phyloP scores from a whole-genome alignment of 768 basidiomycete species.

The Rickenella mellea region DNA sequence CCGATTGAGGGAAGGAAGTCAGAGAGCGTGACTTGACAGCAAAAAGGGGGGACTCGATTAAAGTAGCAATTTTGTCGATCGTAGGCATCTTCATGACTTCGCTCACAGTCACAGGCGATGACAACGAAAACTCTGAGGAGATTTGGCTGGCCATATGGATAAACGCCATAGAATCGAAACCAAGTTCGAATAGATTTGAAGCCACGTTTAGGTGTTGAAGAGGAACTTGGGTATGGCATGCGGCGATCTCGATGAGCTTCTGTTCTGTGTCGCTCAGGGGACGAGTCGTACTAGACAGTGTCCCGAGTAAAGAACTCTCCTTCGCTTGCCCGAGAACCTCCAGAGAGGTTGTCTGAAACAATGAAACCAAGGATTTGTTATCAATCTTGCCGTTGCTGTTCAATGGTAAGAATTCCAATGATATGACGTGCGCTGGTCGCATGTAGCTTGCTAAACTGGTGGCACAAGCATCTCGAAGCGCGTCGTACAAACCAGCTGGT shows the following conservation, averaged over 20 bases:
- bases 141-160: slow-evolving; percentile 15
- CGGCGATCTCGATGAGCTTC: slow-evolving; percentile 25
- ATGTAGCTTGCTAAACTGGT: slow-evolving; percentile 38
- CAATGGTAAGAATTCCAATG: slow-evolving; percentile 38
- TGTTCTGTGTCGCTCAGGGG: slow-evolving; percentile 21
- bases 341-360: slow-evolving; percentile 17
- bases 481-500: slow-evolving; percentile 20
- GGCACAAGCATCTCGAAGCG: slow-evolving; percentile 24
- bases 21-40: not conserved
- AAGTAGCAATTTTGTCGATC: slow-evolving; percentile 12
- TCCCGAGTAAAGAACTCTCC: not conserved
- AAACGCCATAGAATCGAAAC: slow-evolving; percentile 22
- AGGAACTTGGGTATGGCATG: slow-evolving; percentile 12
- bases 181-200: slow-evolving; percentile 23
- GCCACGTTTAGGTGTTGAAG: slow-evolving; percentile 7
- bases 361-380: slow-evolving; percentile 15
- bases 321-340: slow-evolving; percentile 12
- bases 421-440: slow-evolving; percentile 40
- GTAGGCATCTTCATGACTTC: slow-evolving; percentile 20
- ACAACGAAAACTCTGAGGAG: slow-evolving; percentile 8
- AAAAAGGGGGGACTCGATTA: not conserved
- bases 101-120: slow-evolving; percentile 10
- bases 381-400: slow-evolving; percentile 29
- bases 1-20: not conserved
- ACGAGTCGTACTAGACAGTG: not conserved